Percentiles rank a stretch among this genome's conserved stretches.
phyloP scores from a whole-genome alignment of 768 basidiomycete genomes.

The Panaeolus cyanescens region DNA sequence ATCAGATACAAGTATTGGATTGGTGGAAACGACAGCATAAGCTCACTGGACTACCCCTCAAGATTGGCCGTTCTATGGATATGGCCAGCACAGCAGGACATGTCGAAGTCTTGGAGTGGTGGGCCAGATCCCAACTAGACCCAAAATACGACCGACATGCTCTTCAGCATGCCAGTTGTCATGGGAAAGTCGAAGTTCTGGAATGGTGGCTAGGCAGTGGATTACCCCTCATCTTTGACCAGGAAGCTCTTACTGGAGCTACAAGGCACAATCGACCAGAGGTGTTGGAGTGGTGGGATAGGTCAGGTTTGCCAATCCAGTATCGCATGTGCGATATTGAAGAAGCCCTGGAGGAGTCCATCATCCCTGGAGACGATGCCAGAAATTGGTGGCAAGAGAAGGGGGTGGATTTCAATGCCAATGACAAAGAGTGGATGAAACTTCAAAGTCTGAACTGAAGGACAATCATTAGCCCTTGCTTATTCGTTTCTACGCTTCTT shows the following conservation, averaged over 20 bases:
- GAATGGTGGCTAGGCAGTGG: constrained; percentile 86
- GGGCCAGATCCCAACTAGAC: constrained; percentile 77
- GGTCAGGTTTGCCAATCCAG: constrained; percentile 74
- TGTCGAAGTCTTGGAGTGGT: constrained; percentile 81
- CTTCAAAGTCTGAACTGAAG: constrained; percentile 69
- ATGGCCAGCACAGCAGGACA: constrained; percentile 80
- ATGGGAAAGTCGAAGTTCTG: constrained; percentile 78
- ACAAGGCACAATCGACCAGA: constrained; percentile 81
- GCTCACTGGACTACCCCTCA: constrained; percentile 57
- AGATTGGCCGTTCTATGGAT: constrained; percentile 85
- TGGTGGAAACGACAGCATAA: constrained; percentile 78
- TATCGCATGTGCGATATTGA: constrained; percentile 93
- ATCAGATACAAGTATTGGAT: constrained; percentile 72
- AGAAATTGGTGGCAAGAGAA: constrained; percentile 81
- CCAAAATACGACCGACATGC: constrained; percentile 79
- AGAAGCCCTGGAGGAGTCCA: constrained; percentile 87
- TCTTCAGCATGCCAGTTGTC: constrained; percentile 76
- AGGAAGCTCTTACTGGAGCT: constrained; percentile 76
- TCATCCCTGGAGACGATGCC: constrained; percentile 75
- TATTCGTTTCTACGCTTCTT: too few relatives aligned
- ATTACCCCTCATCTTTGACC: constrained; percentile 76
- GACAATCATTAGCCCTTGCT: background rate
- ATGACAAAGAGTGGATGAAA: constrained; percentile 89
- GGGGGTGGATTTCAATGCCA: constrained; percentile 82
- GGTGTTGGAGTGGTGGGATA: constrained; percentile 89